These are phyloP conservation scores for Boletus eberwhitei DNA, from an alignment of 768 basidiomycete species.

Conservation along the genomic window DNA sequence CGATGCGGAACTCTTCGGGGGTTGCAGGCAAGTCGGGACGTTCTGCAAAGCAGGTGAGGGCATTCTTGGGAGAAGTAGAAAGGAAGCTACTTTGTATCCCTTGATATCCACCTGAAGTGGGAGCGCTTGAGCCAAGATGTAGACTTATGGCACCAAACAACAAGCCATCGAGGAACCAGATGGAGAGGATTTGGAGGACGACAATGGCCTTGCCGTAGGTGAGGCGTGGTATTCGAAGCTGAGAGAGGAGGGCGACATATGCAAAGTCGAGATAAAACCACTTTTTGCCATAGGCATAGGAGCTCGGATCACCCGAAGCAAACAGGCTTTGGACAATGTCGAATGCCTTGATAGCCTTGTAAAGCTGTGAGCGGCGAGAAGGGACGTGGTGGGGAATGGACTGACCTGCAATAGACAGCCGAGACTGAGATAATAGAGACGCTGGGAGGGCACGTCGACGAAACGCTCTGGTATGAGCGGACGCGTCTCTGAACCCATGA, in stretches of 20 bases:
- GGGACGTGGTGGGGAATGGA: fast-evolving
- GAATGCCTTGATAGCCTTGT: conserved; percentile 70
- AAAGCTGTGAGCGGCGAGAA: conserved; percentile 1
- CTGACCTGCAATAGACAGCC: conserved; percentile 74
- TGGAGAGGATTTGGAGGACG: conserved; percentile 53
- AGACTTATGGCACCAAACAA: conserved; percentile 71
- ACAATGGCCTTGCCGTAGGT: conserved; percentile 64
- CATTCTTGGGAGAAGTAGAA: not conserved
- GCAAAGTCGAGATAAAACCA: conserved; percentile 71
- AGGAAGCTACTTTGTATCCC: conserved; percentile 33
- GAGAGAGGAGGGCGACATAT: conserved; percentile 54
- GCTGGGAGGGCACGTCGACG: conserved; percentile 73
- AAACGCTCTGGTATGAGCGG: conserved; percentile 73
- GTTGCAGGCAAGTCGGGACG: conserved; percentile 40
- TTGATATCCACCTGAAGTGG: conserved; percentile 13
- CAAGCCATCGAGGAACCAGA: conserved; percentile 66
- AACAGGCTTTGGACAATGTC: conserved; percentile 61
- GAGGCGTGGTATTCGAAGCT: conserved; percentile 71
- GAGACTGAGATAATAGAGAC: conserved; percentile 74
- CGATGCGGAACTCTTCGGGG: conserved; percentile 45
- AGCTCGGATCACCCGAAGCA: conserved; percentile 39
- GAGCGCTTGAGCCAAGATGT: conserved; percentile 38
- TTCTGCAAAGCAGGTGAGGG: conserved; percentile 23
- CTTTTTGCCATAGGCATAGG: conserved; percentile 53
- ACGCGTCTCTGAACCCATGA: conserved; percentile 17